Base-by-base conservation (phyloP, 352 stramenopile species). In the Pythium volutum region DNA sequence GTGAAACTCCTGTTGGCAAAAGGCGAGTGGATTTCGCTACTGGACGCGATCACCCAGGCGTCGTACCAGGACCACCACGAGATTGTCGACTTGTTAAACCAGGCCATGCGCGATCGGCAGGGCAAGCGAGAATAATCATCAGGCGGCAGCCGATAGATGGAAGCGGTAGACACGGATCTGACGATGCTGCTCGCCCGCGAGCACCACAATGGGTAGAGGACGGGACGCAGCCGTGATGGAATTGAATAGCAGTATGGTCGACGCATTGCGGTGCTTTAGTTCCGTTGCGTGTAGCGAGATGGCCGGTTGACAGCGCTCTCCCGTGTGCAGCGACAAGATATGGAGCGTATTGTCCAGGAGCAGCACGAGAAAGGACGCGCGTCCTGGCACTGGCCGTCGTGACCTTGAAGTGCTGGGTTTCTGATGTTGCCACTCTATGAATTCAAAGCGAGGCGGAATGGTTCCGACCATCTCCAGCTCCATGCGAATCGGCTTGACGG, bases 361-460 rank as follows among this genome's bases (percentile, higher is more conserved):
- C 22, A 67, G 53, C 2, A 58, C 47, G 4, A 67, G 45, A 41
- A 58, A 50, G 4, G 29, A 54, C 3, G 10, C 18, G n/a, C n/a
- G n/a, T n/a, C n/a, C n/a, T n/a, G n/a, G n/a, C n/a, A n/a, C n/a
- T n/a, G n/a, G n/a, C n/a, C n/a, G n/a, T n/a, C n/a, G n/a, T n/a
- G n/a, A n/a, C n/a, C n/a, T n/a, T n/a, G n/a, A n/a, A n/a, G n/a
- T n/a, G n/a, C n/a, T n/a, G n/a, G n/a, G n/a, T n/a, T 36, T 36
- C 31, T 36, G 8, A 11, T 11, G 31, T 11, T 11, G 31, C 36
- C 36, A 16, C 36, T 18, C 14, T 10, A 67, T 11, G 25, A 87
- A 26, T 2, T 67, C 55, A 42, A 87, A 87, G 15, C 73, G 66
- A 52, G 77, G 73, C 20, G 73, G 29, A 1, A 67, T 67, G 6